A percentile compares a stretch with the other conserved stretches of the same genome.
Evolutionary conservation across 306 rosid species (phyloP).

Genomic region (Delonix regia): DNA sequence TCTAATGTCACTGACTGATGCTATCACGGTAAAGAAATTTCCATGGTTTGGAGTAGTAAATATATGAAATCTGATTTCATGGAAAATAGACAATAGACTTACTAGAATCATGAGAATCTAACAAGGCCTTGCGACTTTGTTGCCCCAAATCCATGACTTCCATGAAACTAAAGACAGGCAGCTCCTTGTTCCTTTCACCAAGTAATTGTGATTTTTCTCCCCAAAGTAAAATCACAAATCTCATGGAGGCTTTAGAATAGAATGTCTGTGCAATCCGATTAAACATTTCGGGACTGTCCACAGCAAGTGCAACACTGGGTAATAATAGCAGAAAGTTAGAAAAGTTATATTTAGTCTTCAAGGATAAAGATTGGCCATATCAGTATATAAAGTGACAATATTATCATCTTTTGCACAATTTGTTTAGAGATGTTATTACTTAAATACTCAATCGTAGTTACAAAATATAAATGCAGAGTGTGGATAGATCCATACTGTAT

Average conservation of each 20-base stretch:
- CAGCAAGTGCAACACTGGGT: constrained; percentile 80
- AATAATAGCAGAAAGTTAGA: constrained; percentile 35
- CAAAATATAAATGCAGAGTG: background rate
- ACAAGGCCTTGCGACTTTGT: constrained; percentile 56
- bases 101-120: constrained; percentile 59
- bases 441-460: constrained; percentile 4
- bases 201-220: constrained; percentile 76
- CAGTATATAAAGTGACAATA: constrained; percentile 14
- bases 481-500: background rate
- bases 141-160: constrained; percentile 71
- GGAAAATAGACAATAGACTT: constrained; percentile 45
- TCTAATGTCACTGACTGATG: background rate
- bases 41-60: background rate
- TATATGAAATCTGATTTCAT: background rate
- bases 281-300: constrained; percentile 84
- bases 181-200: constrained; percentile 45
- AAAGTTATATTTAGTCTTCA: constrained; percentile 15
- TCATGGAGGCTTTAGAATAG: constrained; percentile 57
- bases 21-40: background rate
- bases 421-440: background rate
- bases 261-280: constrained; percentile 67
- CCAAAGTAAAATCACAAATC: constrained; percentile 88
- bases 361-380: constrained; percentile 22
- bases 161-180: constrained; percentile 59
- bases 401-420: background rate